Percentiles rank a stretch among this genome's conserved stretches.
These are phyloP conservation scores for Phytophthora europaea DNA, from an alignment of 352 stramenopile species.

Conservation along the genomic window DNA sequence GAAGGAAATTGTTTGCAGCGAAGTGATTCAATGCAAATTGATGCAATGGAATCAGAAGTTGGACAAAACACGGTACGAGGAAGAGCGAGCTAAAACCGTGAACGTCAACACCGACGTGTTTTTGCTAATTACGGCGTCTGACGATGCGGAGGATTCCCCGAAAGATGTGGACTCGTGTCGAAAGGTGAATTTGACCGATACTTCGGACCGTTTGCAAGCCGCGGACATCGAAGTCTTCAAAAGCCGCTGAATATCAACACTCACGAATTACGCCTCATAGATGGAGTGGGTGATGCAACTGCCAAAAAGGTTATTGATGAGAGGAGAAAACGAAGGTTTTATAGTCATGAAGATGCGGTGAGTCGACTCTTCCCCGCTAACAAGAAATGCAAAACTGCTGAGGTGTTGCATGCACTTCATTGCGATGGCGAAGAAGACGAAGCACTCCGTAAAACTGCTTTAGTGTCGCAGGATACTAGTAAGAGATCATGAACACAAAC, in stretches of 20 bases:
- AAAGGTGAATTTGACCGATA: conserved; percentile 18
- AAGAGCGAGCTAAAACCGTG: neutral
- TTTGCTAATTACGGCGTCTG: conserved; percentile 11
- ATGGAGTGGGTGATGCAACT: conserved; percentile 3
- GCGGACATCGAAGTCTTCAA: conserved; percentile 14
- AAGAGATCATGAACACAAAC: too few species aligned
- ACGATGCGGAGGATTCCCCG: neutral
- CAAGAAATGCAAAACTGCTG: conserved; percentile 7
- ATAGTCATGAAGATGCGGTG: conserved; percentile 5
- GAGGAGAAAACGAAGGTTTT: conserved; percentile 6
- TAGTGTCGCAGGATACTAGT: too few species aligned
- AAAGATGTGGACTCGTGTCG: conserved; percentile 18
- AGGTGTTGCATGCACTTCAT: neutral
- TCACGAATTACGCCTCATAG: conserved; percentile 1
- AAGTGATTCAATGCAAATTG: conserved; percentile 20
- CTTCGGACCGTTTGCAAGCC: conserved; percentile 29
- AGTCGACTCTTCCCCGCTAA: neutral
- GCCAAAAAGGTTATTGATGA: neutral
- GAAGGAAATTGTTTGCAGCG: conserved; percentile 5
- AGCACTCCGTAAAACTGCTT: too few species aligned
- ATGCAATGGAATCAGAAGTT: neutral
- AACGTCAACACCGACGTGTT: conserved; percentile 11
- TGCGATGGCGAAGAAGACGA: neutral
- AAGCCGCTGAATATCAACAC: conserved; percentile 18
- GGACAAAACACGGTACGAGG: neutral